Evolutionary conservation across 1,284 basidiomycete species (phyloP).

Genomic region (Stygiomarasmius scandens): DNA sequence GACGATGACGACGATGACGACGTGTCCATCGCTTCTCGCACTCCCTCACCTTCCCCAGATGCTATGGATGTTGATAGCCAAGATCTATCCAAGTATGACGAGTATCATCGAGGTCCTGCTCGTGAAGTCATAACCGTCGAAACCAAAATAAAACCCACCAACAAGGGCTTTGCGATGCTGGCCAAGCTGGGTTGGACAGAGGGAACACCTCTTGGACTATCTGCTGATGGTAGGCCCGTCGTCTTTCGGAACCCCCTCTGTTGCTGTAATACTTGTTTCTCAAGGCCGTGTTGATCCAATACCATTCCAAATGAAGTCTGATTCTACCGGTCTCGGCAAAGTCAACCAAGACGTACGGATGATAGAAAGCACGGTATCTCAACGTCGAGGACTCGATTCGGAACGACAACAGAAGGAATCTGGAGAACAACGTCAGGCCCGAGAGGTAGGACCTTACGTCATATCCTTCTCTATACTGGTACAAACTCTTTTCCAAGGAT

Average conservation of each 20-base stretch:
- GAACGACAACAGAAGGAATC: conserved; percentile 79
- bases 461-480: conserved; percentile 2
- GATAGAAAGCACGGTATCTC: conserved; percentile 81
- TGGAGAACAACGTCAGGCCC: conserved; percentile 67
- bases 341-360: conserved; percentile 73
- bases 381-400: conserved; percentile 75
- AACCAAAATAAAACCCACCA: conserved; percentile 73
- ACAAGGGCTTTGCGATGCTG: conserved; percentile 79
- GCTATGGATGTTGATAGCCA: conserved; percentile 56
- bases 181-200: conserved; percentile 81
- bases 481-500: conserved; percentile 46
- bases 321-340: conserved; percentile 78
- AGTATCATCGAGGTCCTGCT: conserved; percentile 51
- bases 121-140: conserved; percentile 76
- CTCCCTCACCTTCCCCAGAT: conserved; percentile 60
- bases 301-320: conserved; percentile 76
- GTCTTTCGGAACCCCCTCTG: not conserved
- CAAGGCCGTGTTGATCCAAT: conserved; percentile 79
- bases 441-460: conserved; percentile 54
- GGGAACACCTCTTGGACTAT: conserved; percentile 75
- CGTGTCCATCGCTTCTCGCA: conserved; percentile 69
- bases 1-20: conserved; percentile 59
- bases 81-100: conserved; percentile 59
- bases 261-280: not conserved
- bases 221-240: conserved; percentile 60